Evolutionary conservation across 2,329 filamentous ascomycete genomes (phyloP), one percentile per base, ranked within the genome.

Genomic region (Dryadomyces sulphureus): DNA sequence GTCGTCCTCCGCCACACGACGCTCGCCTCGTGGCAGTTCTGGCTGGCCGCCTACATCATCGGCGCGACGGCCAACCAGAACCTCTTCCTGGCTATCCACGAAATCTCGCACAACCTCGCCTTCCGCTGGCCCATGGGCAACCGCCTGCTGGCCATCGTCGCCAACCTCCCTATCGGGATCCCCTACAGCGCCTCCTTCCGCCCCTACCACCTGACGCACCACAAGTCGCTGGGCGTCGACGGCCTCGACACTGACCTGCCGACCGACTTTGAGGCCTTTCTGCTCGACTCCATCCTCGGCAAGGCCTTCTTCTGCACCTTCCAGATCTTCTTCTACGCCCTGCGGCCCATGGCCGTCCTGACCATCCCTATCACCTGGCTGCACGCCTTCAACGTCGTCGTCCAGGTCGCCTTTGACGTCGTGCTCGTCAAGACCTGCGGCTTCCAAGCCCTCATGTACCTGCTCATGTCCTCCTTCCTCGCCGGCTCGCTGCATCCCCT

Each of bases 261-360:
- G 21, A 96, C 92, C 17, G 79, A 85, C 42, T 65, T 95, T 43
- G 92, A 98, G 68, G 90, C 88, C 52, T 66, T 94, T 60, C 83
- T 98, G 62, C 81, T 98, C 57, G 85, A 98, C 69, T 95, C 88
- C 7, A 81, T 98, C 56, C 77, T 90, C 17, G 92, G 92, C 62
- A 98, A 98, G 67, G 82, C 92, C 54, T 98, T 98, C 71, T 98
- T 98, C 75, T 90, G 84, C 68, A 98, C 92, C 54, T 98, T 95
- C 69, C 92, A 98, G 66, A 95, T 98, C 63, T 76, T 98, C 61
- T 98, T 98, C 75, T 98, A 98, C 69, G 92, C 92, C 57, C 65
- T 98, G 43, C 85, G 92, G 16, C 92, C 92, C 50, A 94, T 96
- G 83, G 81, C 89, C 65, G 76, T 98, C 55, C 94, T 94, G 73